phyloP scores from a whole-genome alignment of 305 asterid species.

The Vinca major region DNA sequence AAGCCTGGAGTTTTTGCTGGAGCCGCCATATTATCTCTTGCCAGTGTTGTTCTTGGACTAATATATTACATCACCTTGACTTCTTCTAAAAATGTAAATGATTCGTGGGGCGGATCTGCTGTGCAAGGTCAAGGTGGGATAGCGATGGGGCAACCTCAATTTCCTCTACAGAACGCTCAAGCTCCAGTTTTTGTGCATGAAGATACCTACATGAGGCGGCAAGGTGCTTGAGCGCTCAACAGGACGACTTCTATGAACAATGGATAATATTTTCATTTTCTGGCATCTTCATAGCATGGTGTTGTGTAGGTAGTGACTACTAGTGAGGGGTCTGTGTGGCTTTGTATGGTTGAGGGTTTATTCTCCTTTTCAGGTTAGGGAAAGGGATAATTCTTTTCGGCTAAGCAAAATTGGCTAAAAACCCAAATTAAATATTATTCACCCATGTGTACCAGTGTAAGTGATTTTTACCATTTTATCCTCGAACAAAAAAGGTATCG shows the following conservation, averaged over 20 bases:
- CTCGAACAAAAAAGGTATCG: too few relatives aligned
- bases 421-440: too few relatives aligned
- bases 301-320: neutral
- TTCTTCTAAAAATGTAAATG: conserved; percentile 31
- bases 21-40: conserved; percentile 69
- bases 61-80: conserved; percentile 43
- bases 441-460: too few relatives aligned
- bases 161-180: conserved; percentile 35
- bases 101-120: conserved; percentile 29
- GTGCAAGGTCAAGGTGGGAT: conserved; percentile 53
- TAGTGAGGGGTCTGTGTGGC: neutral
- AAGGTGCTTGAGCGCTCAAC: conserved; percentile 27
- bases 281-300: neutral
- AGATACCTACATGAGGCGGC: conserved; percentile 85
- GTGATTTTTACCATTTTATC: too few relatives aligned
- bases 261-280: too few relatives aligned
- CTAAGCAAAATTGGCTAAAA: too few relatives aligned
- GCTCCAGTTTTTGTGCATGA: conserved; percentile 79
- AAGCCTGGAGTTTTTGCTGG: conserved; percentile 84
- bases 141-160: conserved; percentile 81
- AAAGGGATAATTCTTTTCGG: too few relatives aligned
- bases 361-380: neutral
- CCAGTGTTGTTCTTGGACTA: conserved; percentile 63
- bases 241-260: too few relatives aligned
- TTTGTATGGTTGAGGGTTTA: conserved; percentile 3